phyloP scores from a whole-genome alignment of 441 rosid genomes.

The Melastoma candidum region DNA sequence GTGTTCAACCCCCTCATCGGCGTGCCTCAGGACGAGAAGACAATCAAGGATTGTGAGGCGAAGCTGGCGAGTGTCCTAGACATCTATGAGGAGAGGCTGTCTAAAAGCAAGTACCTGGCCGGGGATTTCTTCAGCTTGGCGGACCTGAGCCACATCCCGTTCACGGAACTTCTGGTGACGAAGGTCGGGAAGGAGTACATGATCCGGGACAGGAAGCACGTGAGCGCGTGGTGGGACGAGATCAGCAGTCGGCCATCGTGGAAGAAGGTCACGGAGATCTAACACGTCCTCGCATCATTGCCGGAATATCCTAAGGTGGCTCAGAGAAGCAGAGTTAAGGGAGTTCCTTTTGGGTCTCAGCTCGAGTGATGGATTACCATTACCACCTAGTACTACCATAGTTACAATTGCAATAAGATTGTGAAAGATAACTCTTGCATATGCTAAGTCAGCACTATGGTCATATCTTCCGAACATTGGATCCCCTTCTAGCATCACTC shows the following conservation, averaged over 20 bases:
- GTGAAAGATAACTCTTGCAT: no score
- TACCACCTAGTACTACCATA: no score
- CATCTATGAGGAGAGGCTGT: conserved; percentile 47
- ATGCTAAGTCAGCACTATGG: no score
- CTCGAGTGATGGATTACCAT: no score
- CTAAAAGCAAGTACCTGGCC: conserved; percentile 45
- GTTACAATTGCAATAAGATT: no score
- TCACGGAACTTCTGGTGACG: conserved; percentile 37
- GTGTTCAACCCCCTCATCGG: conserved; percentile 33
- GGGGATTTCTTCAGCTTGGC: conserved; percentile 67
- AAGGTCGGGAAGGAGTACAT: conserved; percentile 20
- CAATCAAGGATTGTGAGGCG: conserved; percentile 49
- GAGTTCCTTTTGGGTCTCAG: no score
- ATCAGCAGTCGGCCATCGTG: conserved; percentile 58
- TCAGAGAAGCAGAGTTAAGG: no score
- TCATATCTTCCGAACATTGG: no score
- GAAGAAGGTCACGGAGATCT: conserved; percentile 32
- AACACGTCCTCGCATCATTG: neutral
- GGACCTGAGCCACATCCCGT: conserved; percentile 58
- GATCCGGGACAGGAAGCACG: conserved; percentile 29
- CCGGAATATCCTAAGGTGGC: no score
- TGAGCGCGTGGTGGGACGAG: conserved; percentile 64
- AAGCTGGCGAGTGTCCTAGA: conserved; percentile 46
- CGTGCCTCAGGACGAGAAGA: conserved; percentile 31
- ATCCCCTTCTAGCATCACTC: no score